Conservation (phyloP, 1,284 basidiomycete genomes). For the Ceratobasidium theobromae region DNA sequence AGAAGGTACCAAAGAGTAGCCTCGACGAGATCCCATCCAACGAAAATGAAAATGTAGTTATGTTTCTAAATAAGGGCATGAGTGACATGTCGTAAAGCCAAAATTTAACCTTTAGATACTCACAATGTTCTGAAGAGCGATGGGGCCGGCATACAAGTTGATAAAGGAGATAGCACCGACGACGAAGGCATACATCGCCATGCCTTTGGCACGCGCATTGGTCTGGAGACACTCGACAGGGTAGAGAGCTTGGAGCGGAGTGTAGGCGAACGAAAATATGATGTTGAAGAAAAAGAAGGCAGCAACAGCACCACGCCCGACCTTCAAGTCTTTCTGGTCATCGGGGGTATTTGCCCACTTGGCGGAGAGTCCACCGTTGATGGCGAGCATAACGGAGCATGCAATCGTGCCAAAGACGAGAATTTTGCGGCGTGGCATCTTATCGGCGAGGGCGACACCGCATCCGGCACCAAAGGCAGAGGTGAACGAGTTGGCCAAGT, state of each 20-base stretch:
- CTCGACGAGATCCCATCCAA: slow-evolving; percentile 44
- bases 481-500: slow-evolving; percentile 57
- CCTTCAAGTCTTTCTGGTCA: slow-evolving; percentile 39
- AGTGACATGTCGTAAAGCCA: background rate
- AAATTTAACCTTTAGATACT: slow-evolving; percentile 34
- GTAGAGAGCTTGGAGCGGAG: slow-evolving; percentile 57
- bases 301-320: slow-evolving; percentile 46
- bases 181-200: slow-evolving; percentile 46
- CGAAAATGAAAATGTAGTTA: slow-evolving; percentile 40
- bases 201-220: slow-evolving; percentile 61
- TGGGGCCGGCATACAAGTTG: slow-evolving; percentile 43
- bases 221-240: slow-evolving; percentile 57
- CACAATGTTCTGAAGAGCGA: slow-evolving; percentile 42
- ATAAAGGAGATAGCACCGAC: slow-evolving; percentile 42
- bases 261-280: slow-evolving; percentile 44
- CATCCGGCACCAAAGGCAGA: slow-evolving; percentile 55
- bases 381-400: slow-evolving; percentile 40
- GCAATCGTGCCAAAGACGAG: slow-evolving; percentile 39
- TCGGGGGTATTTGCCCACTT: slow-evolving; percentile 39
- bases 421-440: slow-evolving; percentile 41
- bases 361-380: slow-evolving; percentile 41
- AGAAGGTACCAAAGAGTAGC: slow-evolving; percentile 42
- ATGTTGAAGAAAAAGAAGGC: slow-evolving; percentile 52
- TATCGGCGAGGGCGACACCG: slow-evolving; percentile 53
- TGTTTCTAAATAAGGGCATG: background rate